These are phyloP conservation scores for Chrysoporthe deuterocubensis DNA, from an alignment of 2,329 filamentous ascomycete genomes.

Conservation along the genomic window DNA sequence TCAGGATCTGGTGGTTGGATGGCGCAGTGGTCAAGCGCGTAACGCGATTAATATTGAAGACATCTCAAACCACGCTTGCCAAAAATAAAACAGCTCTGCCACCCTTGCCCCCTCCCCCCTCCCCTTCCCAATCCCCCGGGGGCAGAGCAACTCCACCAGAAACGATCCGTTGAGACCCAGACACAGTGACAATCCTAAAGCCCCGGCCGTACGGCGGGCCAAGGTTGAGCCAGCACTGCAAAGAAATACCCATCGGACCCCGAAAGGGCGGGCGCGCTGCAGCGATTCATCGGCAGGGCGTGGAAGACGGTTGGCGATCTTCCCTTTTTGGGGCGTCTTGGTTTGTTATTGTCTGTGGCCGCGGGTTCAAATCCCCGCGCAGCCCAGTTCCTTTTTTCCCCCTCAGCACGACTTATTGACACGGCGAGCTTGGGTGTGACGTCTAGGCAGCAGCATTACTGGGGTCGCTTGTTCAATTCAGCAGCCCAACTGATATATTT, in stretches of 20 bases:
- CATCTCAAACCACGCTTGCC: conserved; percentile 9
- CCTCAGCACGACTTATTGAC: neutral
- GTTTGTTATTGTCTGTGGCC: too few species aligned
- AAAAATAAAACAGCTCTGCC: neutral
- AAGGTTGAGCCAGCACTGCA: conserved; percentile 15
- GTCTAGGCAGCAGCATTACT: neutral
- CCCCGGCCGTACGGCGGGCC: neutral
- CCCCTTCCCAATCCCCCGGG: too few species aligned
- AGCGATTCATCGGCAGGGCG: conserved; percentile 9
- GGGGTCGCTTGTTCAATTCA: neutral
- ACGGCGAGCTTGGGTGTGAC: neutral
- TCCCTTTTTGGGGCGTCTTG: too few species aligned
- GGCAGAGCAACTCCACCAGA: neutral
- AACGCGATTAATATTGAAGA: conserved; percentile 1
- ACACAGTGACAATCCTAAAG: conserved; percentile 10
- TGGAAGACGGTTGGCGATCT: neutral
- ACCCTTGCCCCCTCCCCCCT: too few species aligned
- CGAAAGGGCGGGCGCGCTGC: conserved; percentile 7
- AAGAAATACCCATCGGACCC: conserved; percentile 1
- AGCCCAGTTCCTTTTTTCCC: neutral
- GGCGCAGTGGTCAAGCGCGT: conserved; percentile 7
- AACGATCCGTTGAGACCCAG: neutral
- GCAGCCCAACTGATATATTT: neutral
- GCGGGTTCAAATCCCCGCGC: too few species aligned
- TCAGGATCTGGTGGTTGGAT: conserved; percentile 8